phyloP scores from a whole-genome alignment of 495 filamentous ascomycete species.

The Lophiostoma macrostomum region DNA sequence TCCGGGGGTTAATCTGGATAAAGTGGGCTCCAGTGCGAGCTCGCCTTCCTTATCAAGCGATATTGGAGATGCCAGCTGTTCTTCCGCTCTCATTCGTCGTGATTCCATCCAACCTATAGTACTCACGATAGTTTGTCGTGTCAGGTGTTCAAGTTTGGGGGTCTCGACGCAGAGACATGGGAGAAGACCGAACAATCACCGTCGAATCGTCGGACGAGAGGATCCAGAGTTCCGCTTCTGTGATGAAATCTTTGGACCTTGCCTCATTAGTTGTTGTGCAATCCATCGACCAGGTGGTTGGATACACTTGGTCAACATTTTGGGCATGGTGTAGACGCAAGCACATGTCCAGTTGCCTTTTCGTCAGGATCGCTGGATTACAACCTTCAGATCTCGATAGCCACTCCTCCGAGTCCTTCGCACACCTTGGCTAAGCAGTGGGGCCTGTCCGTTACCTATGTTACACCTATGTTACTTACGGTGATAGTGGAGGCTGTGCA shows the following conservation, averaged over 20 bases:
- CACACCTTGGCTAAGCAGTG: background rate
- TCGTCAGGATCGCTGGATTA: background rate
- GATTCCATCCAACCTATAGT: background rate
- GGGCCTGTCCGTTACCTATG: constrained; percentile 7
- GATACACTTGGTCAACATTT: background rate
- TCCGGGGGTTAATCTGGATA: background rate
- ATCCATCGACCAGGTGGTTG: constrained; percentile 12
- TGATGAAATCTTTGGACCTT: background rate
- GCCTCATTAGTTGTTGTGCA: background rate
- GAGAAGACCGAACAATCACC: constrained; percentile 4
- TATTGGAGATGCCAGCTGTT: background rate
- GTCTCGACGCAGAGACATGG: constrained; percentile 9
- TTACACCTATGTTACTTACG: constrained; percentile 9
- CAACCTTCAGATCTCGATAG: background rate
- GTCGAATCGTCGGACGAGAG: constrained; percentile 6
- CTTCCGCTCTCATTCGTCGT: constrained; percentile 3
- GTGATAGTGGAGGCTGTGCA: constrained; percentile 24
- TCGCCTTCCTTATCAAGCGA: background rate
- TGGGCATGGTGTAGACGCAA: background rate
- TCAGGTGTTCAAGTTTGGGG: constrained; percentile 7
- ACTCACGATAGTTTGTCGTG: constrained; percentile 13
- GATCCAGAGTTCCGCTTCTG: constrained; percentile 6
- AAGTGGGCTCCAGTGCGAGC: background rate
- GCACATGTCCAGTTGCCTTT: background rate
- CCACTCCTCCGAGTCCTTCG: background rate